Evolutionary conservation across 1,284 basidiomycete genomes (phyloP).

Genomic region (Sporisorium exsertum): DNA sequence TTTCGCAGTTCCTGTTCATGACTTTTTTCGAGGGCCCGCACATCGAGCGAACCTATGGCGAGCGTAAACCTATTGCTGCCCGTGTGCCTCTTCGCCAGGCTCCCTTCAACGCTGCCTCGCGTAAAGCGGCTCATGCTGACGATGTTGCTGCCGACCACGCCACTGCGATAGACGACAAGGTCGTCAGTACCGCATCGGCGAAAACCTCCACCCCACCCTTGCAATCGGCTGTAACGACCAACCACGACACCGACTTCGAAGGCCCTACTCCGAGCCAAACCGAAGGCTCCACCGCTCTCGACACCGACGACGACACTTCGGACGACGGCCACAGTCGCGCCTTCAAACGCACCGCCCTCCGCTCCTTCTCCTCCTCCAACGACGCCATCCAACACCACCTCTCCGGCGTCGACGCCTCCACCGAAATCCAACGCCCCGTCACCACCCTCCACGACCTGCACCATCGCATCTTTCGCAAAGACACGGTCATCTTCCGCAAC

Average conservation of each 20-base stretch:
- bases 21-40: constrained; percentile 98
- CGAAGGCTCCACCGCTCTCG: constrained; percentile 44
- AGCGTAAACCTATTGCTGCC: constrained; percentile 55
- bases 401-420: constrained; percentile 8
- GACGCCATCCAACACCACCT: constrained; percentile 37
- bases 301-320: constrained; percentile 41
- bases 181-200: not conserved
- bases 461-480: constrained; percentile 89
- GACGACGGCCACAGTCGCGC: constrained; percentile 27
- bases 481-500: constrained; percentile 83
- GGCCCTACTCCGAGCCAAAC: constrained; percentile 47
- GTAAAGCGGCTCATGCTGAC: constrained; percentile 36
- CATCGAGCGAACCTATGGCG: constrained; percentile 70
- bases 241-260: constrained; percentile 16
- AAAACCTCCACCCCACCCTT: not conserved
- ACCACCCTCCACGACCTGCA: constrained; percentile 84
- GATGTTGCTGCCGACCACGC: not conserved
- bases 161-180: not conserved
- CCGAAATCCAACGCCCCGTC: constrained; percentile 16
- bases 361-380: constrained; percentile 42
- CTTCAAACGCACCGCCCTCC: constrained; percentile 23
- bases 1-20: constrained; percentile 94
- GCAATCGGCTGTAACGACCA: not conserved
- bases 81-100: constrained; percentile 40
- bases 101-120: constrained; percentile 60